A percentile compares a stretch with the other conserved stretches of the same genome.
Evolutionary conservation across 805 yeast genomes (phyloP).

Genomic region (Diddensiella caesifluorescens): DNA sequence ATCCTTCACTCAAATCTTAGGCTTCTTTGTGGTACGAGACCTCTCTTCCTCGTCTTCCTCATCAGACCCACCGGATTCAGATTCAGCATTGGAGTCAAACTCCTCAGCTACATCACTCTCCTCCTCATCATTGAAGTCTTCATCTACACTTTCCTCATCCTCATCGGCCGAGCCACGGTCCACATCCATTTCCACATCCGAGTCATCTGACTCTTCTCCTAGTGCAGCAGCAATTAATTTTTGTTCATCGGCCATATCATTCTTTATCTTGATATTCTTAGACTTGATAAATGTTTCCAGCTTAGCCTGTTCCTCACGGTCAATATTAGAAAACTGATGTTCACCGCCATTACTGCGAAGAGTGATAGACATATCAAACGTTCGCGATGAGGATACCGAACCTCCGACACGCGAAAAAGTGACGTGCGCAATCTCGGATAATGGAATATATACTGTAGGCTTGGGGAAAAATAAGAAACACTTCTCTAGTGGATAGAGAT

Average conservation of each 20-base stretch:
- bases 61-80: constrained; percentile 28
- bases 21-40: constrained; percentile 23
- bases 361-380: constrained; percentile 83
- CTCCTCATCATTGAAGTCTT: constrained; percentile 62
- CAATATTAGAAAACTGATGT: constrained; percentile 83
- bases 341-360: constrained; percentile 60
- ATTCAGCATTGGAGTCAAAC: constrained; percentile 60
- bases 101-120: constrained; percentile 79
- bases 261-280: constrained; percentile 74
- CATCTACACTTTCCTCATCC: constrained; percentile 64
- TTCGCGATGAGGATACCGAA: constrained; percentile 69
- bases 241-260: constrained; percentile 86
- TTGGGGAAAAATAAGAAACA: constrained; percentile 87
- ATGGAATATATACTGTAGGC: constrained; percentile 89
- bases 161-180: constrained; percentile 75
- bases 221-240: constrained; percentile 72
- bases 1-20: constrained; percentile 18
- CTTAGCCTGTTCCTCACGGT: constrained; percentile 79
- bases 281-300: constrained; percentile 72
- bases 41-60: constrained; percentile 24
- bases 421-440: constrained; percentile 68
- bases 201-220: constrained; percentile 55
- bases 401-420: constrained; percentile 86
- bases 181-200: constrained; percentile 39
- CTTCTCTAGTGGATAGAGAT: constrained; percentile 86